Base-by-base conservation (phyloP, 345 rosid species). In the Trapa incisa region DNA sequence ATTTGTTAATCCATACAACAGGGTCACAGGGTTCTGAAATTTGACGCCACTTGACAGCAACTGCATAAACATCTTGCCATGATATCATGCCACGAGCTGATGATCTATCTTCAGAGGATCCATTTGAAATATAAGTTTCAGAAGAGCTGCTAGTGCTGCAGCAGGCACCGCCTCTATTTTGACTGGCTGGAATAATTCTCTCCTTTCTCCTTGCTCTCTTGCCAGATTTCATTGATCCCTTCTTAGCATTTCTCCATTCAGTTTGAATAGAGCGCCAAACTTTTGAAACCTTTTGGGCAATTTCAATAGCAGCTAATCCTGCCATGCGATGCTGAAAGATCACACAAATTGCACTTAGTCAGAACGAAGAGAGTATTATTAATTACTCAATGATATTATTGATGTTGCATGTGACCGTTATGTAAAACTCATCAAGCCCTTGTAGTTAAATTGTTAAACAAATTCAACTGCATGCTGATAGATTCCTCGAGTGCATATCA, bases 21-120 rank as follows among this genome's bases (percentile, higher is more conserved):
- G 97, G 97, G 65, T 93, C 96, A 78, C 97, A 93, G 74, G 98
- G 98, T 80, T 93, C 97, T 75, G 98, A 93, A 73, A 93, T 88
- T 83, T 93, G 98, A 76, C 98, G 88, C 98, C 98, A 93, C 83
- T 78, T 87, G 66, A 90, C 94, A 75, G 97, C 97, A 68, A 82
- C 67, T 0, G 94, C 79, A 71, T 88, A 93, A 70, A 93, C 83
- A 65, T 90, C 96, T 72, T 82, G 90, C 98, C 98, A 90, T 69
- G 91, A 81, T 79, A 88, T 81, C 70, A 66, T 72, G 66, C 73
- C 75, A 73, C 84, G 90, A 61, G 74, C 70, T 58, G 88, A 84
- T 73, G 84, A 78, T 76, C 82, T 82, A 70, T 88, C 96, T 76
- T 90, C 98, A 4, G 77, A 37, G 63, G 77, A 61, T 43, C 87